A percentile compares a stretch with the other conserved stretches of the same genome.
Conservation (phyloP, 768 basidiomycete species). For the Russula vinacea region DNA sequence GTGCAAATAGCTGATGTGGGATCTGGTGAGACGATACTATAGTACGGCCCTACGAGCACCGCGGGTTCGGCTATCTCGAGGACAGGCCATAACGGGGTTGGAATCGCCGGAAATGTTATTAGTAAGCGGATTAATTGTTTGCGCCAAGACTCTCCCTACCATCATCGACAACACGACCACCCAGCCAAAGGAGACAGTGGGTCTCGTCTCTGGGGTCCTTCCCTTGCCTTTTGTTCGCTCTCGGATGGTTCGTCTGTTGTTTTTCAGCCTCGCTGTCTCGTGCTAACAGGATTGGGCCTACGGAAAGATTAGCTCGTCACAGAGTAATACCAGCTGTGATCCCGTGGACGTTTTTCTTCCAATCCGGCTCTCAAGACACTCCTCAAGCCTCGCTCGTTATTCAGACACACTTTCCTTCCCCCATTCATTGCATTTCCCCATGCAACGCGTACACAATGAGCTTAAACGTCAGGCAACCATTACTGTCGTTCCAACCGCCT, state of each 20-base stretch:
- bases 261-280: background rate
- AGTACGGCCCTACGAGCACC: background rate
- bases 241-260: constrained; percentile 1
- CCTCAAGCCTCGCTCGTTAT: constrained; percentile 18
- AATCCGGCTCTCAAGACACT: constrained; percentile 14
- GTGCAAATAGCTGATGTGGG: too few species aligned
- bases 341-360: constrained; percentile 11
- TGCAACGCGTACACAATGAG: constrained; percentile 13
- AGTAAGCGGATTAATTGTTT: background rate
- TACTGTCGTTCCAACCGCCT: constrained; percentile 1
- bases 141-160: background rate
- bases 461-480: constrained; percentile 11
- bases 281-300: background rate
- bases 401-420: constrained; percentile 1
- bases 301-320: background rate
- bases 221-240: background rate
- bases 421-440: background rate
- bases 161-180: constrained; percentile 7
- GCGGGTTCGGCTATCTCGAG: background rate
- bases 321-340: background rate
- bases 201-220: background rate
- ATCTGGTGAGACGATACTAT: too few species aligned
- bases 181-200: background rate
- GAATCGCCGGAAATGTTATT: background rate
- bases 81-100: background rate